Evolutionary conservation across 108 stramenopile genomes (phyloP), one percentile per base, ranked within the genome.

Genomic region (Nitzschia palea): DNA sequence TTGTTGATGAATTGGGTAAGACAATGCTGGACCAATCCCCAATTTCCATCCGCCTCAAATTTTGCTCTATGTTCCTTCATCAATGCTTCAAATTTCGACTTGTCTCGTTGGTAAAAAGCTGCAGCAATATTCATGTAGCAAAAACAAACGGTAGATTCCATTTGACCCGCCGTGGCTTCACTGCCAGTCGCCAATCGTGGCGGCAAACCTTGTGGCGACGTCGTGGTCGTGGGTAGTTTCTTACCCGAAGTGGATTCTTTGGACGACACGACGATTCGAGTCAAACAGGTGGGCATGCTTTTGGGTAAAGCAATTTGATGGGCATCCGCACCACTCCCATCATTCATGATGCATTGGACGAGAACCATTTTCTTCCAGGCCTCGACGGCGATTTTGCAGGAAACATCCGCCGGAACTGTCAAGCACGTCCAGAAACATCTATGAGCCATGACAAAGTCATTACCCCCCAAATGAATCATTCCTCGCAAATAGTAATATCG

Each of bases 341-440:
- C 50, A 31, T 74, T 70, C 66, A 80, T 22, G 22, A 82, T 44
- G 55, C 85, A 86, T 12, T 82, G 85, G 0, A 84, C 79, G 25
- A 90, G 64, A 28, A 84, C 62, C 32, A 83, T 51, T 60, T 88
- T 90, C 60, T 90, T 90, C 81, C 89, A 76, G n/a, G 89, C 89
- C 6, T 75, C 67, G 28, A 87, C 62, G 23, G 60, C 55, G 27
- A 87, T 74, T 32, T 70, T 50, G 55, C 65, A 68, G 17, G 62
- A 50, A 40, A 26, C 37, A 22, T 79, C 76, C 5, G 76, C 75
- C 5, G 89, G 89, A 52, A 88, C 50, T 10, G 73, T 70, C 3
- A 90, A 59, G 29, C 85, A 86, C 0, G 80, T 76, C 74, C 85
- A 84, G 66, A 87, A 88, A 29, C 81, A 87, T 6, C 80, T 70